Evolutionary conservation across 1,284 basidiomycete genomes (phyloP), one percentile per base, ranked within the genome.

Genomic region (Macrocystidia cucumis): DNA sequence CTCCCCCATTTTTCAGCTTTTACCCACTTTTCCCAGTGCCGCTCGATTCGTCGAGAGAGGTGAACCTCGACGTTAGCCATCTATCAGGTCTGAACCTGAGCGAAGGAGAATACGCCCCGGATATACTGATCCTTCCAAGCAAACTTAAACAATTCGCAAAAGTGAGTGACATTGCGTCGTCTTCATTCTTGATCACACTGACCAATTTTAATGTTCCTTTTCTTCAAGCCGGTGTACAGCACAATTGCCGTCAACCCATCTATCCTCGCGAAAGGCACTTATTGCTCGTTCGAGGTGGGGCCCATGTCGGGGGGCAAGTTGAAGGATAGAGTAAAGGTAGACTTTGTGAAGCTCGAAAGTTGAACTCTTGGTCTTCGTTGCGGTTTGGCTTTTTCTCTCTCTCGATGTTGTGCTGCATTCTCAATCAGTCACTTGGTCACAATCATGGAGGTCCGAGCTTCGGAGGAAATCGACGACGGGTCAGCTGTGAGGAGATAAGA

Each of bases 21-120:
- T 99, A 98, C 56, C 96, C 96, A 0, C 58, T 98, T 29, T 98
- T 95, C 55, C 95, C 95, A 2, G 73, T 82, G 0, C 91, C 95
- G 0, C 55, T 72, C 9, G 78, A 83, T 2, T 59, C 86, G 11
- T 66, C 80, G 0, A 67, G 72, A 22, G 89, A 91, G 50, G 77
- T 96, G 35, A 92, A 92, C 49, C 69, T 97, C 18, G 91, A 95
- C 51, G 69, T 93, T 9, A 80, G 83, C 13, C 91, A 95, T 57
- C 68, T 63, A 11, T 67, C 71, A 8, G 60, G 61, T 5, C 56
- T 81, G 12, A 35, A 37, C 7, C 27, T 39, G 12, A 19, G 39
- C 9, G 64, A 63, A 6, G 60, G 52, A 3, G 64, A 67, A 18
- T 58, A 51, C 43, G 69, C 77, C 0, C 92, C 92, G 0, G 89